Evolutionary conservation across 2,329 filamentous ascomycete species (phyloP).

Genomic region (Hawksworthiomyces lignivorus): DNA sequence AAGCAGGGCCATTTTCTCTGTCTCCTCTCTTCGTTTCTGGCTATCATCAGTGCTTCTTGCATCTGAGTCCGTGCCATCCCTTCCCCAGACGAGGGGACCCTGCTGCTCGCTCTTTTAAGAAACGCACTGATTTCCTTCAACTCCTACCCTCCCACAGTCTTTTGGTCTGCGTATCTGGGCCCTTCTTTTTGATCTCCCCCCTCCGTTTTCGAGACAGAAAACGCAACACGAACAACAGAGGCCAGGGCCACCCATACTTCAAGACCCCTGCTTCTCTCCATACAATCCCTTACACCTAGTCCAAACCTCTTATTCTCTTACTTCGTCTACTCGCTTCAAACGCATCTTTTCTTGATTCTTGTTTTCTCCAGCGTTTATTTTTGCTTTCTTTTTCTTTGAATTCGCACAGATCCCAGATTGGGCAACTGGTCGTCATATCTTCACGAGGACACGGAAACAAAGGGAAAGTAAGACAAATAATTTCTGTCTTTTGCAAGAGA

Average conservation of each 20-base stretch:
- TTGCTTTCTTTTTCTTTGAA: conserved; percentile 3
- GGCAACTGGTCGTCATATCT: conserved; percentile 5
- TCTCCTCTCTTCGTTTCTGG: not conserved
- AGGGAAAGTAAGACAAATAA: not conserved
- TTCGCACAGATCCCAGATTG: conserved; percentile 2
- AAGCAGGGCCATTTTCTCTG: not conserved
- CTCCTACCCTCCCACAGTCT: not conserved
- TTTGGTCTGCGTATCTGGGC: not conserved
- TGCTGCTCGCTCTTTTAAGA: not conserved
- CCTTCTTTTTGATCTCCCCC: conserved; percentile 10
- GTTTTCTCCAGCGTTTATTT: conserved; percentile 3
- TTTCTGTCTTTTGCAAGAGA: no score
- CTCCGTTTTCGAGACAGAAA: conserved; percentile 31
- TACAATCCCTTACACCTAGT: no score
- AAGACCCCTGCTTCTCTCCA: not conserved
- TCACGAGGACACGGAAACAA: not conserved
- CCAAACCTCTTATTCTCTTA: no score
- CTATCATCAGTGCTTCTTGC: no score
- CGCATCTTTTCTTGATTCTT: not conserved
- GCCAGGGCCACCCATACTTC: not conserved
- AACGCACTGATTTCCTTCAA: not conserved
- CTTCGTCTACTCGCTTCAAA: not conserved
- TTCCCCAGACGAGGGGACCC: not conserved
- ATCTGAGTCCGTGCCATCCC: conserved; percentile 6
- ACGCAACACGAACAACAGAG: conserved; percentile 26